Base-by-base conservation (phyloP, 306 rosid genomes). In the Hylodesmum podocarpum region DNA sequence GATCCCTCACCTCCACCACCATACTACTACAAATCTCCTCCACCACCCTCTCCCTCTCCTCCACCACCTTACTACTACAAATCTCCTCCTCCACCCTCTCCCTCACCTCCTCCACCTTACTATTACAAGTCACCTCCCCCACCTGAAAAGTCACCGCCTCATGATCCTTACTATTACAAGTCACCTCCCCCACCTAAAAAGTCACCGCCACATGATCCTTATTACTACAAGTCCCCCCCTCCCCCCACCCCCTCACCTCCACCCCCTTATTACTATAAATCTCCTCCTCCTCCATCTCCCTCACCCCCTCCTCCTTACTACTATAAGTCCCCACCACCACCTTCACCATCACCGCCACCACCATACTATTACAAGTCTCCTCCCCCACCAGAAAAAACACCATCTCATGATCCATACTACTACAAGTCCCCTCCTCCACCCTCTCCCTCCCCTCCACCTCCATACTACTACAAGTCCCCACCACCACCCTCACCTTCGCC, bases 261-360 rank as follows among this genome's bases (percentile, higher is more conserved):
- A 10, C 41, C 41, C 5, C 41, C 8, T 0, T 37, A 37, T 10
- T 1, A 8, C 2, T 40, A 40, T 6, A 40, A 40, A 3, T 40
- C 46, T 9, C 46, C 46, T 1, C 46, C 46, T 40, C 46, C 46
- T 1, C 46, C 46, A 9, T 37, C 41, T 3, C 41, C 41, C 5
- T 37, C n/a, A n/a, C n/a, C n/a, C n/a, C n/a, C n/a, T n/a, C n/a
- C n/a, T n/a, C n/a, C n/a, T n/a, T n/a, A n/a, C n/a, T n/a, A n/a
- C n/a, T n/a, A n/a, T n/a, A n/a, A n/a, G n/a, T n/a, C 69, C 18
- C 69, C 68, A 3, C 68, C 68, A 8, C 67, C 67, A 2, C 67
- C 67, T 0, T 31, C 43, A 8, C 68, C 66, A 28, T 51, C 28
- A 51, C 8, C 31, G 34, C n/a, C n/a, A n/a, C n/a, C n/a, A n/a